Evolutionary conservation across 345 rosid genomes (phyloP), one percentile per base, ranked within the genome.

Genomic region (Citrus cavaleriei): DNA sequence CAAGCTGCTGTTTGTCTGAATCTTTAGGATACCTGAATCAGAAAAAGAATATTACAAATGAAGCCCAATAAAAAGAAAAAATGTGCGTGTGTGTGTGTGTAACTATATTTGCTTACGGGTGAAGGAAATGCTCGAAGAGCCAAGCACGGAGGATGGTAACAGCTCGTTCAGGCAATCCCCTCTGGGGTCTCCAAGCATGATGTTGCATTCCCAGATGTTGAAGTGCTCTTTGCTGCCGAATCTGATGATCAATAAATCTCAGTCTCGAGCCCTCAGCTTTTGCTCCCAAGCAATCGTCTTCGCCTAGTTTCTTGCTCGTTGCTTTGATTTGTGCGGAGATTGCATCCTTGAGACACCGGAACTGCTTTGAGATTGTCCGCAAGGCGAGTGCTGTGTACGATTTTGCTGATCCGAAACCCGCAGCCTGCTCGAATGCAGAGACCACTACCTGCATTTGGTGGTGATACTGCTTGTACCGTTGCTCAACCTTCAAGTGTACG

Each of bases 81-180:
- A 40, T 9, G 46, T 40, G 46, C 2, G 46, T 40, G 46, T 7
- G 40, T 38, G 10, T 40, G 13, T 40, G 13, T 40, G 13, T 40
- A 40, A 40, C 46, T 40, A 40, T 40, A 40, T 9, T 40, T 40
- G 70, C 91, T 73, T 86, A 93, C 98, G 98, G 98, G 85, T 92
- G 96, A 72, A 92, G 98, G 78, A 93, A 93, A 81, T 93, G 94
- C 74, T 93, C 91, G 38, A 93, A 93, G 73, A 93, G 96, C 98
- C 98, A 93, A 82, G 93, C 85, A 0, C 98, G 94, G 13, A 93
- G 96, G 65, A 88, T 78, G 1, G 91, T 86, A 61, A 93, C 96
- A 57, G 95, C 91, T 55, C 92, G 85, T 78, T 93, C 94, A 0
- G 98, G 98, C 82, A 93, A 84, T n/a, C 94, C 98, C 81, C 94